A percentile compares a stretch with the other conserved stretches of the same genome.
These are phyloP conservation scores for Echeveria elegans DNA, from an alignment of 164 flowering plant genomes.

Conservation along the genomic window DNA sequence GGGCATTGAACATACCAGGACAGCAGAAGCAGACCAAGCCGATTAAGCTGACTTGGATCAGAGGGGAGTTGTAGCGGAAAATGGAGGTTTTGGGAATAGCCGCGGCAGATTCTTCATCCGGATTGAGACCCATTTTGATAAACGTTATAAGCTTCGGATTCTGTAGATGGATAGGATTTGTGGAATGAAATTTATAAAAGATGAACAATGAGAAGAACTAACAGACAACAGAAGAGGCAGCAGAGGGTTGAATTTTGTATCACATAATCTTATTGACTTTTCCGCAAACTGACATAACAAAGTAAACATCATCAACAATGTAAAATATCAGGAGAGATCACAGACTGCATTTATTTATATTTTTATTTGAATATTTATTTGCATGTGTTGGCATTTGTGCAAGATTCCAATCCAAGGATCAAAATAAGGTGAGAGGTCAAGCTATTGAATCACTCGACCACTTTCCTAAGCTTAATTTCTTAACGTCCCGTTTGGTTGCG, in stretches of 20 bases:
- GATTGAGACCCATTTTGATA: constrained; percentile 6
- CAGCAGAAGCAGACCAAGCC: constrained; percentile 95
- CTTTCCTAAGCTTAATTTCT: no score
- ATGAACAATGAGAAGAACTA: not conserved
- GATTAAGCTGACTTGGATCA: constrained; percentile 58
- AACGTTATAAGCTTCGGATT: not conserved
- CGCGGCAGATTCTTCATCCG: constrained; percentile 23
- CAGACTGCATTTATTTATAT: not conserved
- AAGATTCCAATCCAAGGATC: not conserved
- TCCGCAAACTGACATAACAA: not conserved
- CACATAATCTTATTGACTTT: not conserved
- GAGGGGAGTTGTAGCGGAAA: constrained; percentile 72
- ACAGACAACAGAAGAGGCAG: not conserved
- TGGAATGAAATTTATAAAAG: not conserved
- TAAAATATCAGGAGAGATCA: not conserved
- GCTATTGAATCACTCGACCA: not conserved
- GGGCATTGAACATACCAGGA: constrained; percentile 97
- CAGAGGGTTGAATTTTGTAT: not conserved
- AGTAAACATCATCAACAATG: not conserved
- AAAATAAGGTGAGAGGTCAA: not conserved
- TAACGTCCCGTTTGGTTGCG: no score
- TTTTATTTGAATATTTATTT: not conserved
- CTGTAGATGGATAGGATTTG: not conserved
- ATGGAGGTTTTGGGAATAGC: constrained; percentile 9
- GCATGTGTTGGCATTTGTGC: not conserved